phyloP scores from a whole-genome alignment of 2,329 filamentous ascomycete genomes.

The Ophiostoma montium region DNA sequence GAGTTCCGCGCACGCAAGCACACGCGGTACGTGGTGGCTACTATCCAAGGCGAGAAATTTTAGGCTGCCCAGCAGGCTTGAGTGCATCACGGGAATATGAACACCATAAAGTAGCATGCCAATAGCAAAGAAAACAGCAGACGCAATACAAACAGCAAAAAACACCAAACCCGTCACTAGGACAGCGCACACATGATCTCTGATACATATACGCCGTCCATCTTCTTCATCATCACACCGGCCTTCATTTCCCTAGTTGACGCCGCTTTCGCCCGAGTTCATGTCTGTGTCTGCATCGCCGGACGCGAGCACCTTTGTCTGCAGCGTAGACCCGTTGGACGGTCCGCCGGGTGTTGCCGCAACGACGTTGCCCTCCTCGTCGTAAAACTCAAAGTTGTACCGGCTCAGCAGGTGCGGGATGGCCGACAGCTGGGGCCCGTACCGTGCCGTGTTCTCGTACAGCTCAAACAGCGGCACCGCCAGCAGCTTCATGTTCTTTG shows the following conservation, averaged over 20 bases:
- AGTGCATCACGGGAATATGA: background rate
- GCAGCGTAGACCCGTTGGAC: constrained; percentile 40
- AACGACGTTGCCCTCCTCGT: constrained; percentile 80
- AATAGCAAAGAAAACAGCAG: background rate
- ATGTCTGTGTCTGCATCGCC: constrained; percentile 50
- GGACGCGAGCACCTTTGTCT: constrained; percentile 49
- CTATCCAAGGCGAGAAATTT: constrained; percentile 73
- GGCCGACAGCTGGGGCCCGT: constrained; percentile 89
- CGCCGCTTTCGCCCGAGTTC: constrained; percentile 16
- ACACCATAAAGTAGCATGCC: background rate
- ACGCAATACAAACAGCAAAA: background rate
- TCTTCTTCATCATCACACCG: background rate
- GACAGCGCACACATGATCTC: background rate
- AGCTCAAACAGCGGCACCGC: constrained; percentile 94
- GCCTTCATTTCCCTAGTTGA: background rate
- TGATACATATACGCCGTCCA: background rate
- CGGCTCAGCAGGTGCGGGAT: constrained; percentile 89
- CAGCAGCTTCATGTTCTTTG: constrained; percentile 99
- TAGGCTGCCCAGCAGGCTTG: too few relatives aligned
- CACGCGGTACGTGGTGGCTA: constrained; percentile 71
- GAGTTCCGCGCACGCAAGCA: constrained; percentile 74
- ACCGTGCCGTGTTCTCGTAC: constrained; percentile 91
- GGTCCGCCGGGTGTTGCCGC: constrained; percentile 62
- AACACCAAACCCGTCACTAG: background rate
- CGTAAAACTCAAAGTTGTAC: constrained; percentile 96